Base-by-base conservation (phyloP, 176 grass and related monocot species). In the Thinopyrum elongatum region DNA sequence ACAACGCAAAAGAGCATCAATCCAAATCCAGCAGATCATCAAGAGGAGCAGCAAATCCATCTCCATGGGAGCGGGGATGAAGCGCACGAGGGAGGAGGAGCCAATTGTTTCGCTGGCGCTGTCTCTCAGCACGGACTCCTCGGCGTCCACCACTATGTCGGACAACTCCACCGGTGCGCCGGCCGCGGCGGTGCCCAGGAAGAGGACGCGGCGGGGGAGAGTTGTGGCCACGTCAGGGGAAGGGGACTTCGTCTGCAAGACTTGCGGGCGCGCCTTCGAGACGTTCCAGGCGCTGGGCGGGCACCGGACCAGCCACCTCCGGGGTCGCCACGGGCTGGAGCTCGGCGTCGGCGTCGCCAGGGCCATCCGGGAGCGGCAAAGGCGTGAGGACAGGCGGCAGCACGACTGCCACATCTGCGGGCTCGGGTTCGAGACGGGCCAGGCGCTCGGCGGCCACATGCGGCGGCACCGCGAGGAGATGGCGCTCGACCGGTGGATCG, bases 391-490 rank as follows among this genome's bases (percentile, higher is more conserved):
- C 14, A 82, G 19, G 55, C 62, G 12, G 55, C 58, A 38, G 26
- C 85, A 95, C 58, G 82, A 92, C 19, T 95, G 93, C 82, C 38
- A 84, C 58, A 64, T 92, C 80, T 92, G 93, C 76, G 87, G 85
- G 23, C 78, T 83, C 0, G 93, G 80, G 0, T 95, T 95, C 82
- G 77, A 86, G 78, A 83, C 68, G 66, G 93, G 87, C 1, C 93
- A 95, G 85, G 93, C 93, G 41, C 47, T 95, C 4, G 93, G 93
- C 1, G 93, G 93, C 0, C 93, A 95, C 88, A 95, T 95, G 93
- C 15, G 93, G n/a, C 55, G 90, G 29, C 93, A 95, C 69, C 72
- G 84, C n/a, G 87, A 85, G 60, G 75, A 82, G 7, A 53, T 53
- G 49, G 49, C 16, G 49, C 16, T 53, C 21, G 82, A 84, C 19